Base-by-base conservation (phyloP, 176 grass and related monocot species). In the Typha latifolia region DNA sequence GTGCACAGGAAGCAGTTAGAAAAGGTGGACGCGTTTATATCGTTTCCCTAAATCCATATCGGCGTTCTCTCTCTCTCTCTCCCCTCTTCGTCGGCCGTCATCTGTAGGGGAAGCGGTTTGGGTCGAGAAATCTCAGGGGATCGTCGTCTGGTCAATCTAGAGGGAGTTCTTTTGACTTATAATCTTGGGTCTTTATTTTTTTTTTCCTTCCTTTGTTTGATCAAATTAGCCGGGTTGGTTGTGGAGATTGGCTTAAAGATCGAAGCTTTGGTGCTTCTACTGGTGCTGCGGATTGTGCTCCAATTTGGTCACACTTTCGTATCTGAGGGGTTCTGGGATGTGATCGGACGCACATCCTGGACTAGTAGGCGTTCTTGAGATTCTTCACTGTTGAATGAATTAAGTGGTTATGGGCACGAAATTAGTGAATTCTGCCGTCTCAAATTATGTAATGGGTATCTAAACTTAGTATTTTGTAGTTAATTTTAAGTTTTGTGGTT, bases 401-500 rank as follows among this genome's bases (percentile, higher is more conserved):
- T 43, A 43, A 43, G 37, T 43, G 37, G 37, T 9, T 10, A 7
- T 43, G 37, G 7, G 9, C 37, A 43, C 37, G 47, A 75, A 75
- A 49, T 56, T 14, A 53, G 63, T 63, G 59, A 14, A 48, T 27
- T 64, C 15, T 29, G 6, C 14, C 19, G 14, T 11, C 6, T 26
- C 34, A 4, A 12, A 23, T 11, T 27, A 64, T 32, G 61, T 26
- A 64, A 1, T 18, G 27, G 73, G 62, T n/a, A 29, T 61, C 24
- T 26, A 3, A 61, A 50, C 48, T 29, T 34, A 29, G 55, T 49
- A 23, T 71, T 15, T 65, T 47, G 77, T 26, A 48, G 32, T 57
- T 64, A 55, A 75, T 77, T 83, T 75, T 63, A 32, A 12, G 72
- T 48, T 52, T 19, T 53, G 55, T 80, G 55, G 80, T 71, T 69